These are phyloP conservation scores for Lentinula sp. DNA, from an alignment of 768 basidiomycete genomes.

Conservation along the genomic window DNA sequence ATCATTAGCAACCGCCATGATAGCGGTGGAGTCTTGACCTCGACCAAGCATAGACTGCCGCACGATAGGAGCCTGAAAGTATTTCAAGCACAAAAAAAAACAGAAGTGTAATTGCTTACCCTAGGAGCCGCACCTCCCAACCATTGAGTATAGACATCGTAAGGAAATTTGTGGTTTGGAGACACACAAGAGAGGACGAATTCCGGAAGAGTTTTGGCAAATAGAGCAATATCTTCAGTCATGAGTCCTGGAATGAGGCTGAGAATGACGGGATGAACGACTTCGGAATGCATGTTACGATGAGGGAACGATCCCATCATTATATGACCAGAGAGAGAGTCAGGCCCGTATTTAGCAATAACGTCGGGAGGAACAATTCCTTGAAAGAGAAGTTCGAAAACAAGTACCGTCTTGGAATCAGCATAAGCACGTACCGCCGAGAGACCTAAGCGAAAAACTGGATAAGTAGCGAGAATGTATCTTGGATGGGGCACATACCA, in stretches of 20 bases:
- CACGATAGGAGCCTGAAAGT: neutral
- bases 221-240: neutral
- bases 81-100: neutral
- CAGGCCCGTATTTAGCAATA: neutral
- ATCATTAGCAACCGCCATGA: neutral
- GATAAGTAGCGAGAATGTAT: neutral
- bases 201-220: neutral
- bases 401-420: neutral
- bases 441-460: neutral
- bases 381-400: neutral
- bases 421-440: neutral
- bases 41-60: slow-evolving; percentile 4
- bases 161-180: neutral
- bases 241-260: neutral
- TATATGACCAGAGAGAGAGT: neutral
- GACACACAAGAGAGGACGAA: slow-evolving; percentile 1
- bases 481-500: slow-evolving; percentile 8
- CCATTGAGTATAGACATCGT: slow-evolving; percentile 3
- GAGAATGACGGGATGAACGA: slow-evolving; percentile 1
- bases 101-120: neutral
- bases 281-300: slow-evolving; percentile 4
- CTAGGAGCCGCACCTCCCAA: neutral
- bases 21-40: neutral
- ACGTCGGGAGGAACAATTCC: slow-evolving; percentile 4
- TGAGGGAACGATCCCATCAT: slow-evolving; percentile 5